Percentiles rank a stretch among this genome's conserved stretches.
Conservation (phyloP, 352 stramenopile species). For the Globisporangium mamillatum region DNA sequence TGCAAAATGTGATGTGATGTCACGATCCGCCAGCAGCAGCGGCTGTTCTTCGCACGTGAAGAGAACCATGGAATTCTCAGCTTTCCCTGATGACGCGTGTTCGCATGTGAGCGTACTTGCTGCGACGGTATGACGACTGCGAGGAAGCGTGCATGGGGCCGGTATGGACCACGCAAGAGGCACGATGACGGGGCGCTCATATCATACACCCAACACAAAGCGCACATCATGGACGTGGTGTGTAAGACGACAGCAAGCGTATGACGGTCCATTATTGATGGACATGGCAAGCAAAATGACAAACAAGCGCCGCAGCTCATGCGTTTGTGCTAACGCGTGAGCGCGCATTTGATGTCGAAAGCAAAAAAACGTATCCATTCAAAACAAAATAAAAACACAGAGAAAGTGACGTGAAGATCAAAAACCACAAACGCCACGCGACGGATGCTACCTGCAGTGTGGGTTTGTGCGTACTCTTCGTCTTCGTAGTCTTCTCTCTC, state of each 20-base stretch:
- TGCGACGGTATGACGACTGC: not conserved
- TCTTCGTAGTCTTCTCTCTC: not conserved
- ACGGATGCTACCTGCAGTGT: not conserved
- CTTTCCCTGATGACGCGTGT: not conserved
- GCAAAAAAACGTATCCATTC: conserved; percentile 9
- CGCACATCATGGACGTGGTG: not conserved
- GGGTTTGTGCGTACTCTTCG: not conserved
- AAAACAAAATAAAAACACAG: conserved; percentile 9
- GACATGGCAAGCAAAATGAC: no score
- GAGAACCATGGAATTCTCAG: not conserved
- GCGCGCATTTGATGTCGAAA: not conserved
- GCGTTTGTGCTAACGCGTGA: not conserved
- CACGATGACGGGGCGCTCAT: not conserved
- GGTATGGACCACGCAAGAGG: not conserved
- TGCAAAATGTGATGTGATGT: conserved; percentile 2
- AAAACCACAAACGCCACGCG: not conserved
- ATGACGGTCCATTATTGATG: no score
- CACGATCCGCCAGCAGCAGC: not conserved
- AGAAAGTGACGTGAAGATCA: not conserved
- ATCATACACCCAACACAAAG: not conserved
- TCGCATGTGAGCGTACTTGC: not conserved
- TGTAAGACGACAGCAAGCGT: no score
- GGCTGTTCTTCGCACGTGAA: not conserved
- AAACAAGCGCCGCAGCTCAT: not conserved
- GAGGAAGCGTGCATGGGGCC: not conserved